Conservation (phyloP, 2,329 filamentous ascomycete species). For the Ophiostoma triangulosporum region DNA sequence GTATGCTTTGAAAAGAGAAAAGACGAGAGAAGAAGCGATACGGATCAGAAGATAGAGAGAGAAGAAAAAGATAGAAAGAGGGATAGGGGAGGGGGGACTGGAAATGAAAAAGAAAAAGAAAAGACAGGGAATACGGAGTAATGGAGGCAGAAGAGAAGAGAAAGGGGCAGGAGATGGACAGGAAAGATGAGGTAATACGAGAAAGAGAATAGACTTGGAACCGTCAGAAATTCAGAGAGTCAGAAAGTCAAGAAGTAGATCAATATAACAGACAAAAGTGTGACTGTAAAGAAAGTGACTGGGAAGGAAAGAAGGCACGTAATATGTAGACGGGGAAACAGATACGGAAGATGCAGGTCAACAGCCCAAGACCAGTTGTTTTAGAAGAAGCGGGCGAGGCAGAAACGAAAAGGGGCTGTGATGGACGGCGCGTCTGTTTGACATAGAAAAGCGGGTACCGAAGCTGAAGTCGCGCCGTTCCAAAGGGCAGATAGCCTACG, state of each 20-base stretch:
- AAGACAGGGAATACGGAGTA: not conserved
- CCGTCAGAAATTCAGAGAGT: not conserved
- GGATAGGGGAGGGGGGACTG: not conserved
- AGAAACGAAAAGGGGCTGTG: constrained; percentile 6
- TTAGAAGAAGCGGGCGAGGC: not conserved
- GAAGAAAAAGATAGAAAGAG: not conserved
- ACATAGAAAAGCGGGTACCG: not conserved
- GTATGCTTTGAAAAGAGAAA: not conserved
- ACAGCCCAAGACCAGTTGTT: not conserved
- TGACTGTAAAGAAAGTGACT: no score
- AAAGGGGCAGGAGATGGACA: not conserved
- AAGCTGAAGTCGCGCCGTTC: constrained; percentile 4
- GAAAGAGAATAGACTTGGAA: not conserved
- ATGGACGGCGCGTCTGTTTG: not conserved
- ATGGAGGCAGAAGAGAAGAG: not conserved
- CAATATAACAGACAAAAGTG: not conserved
- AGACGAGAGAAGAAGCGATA: not conserved
- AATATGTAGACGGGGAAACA: no score
- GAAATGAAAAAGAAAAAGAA: not conserved
- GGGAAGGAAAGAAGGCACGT: not conserved
- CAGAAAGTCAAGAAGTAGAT: not conserved
- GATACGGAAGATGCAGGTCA: no score
- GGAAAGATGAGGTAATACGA: not conserved
- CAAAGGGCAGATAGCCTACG: not conserved
- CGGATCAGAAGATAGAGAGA: not conserved